Evolutionary conservation across 2,329 filamentous ascomycete genomes (phyloP).

Genomic region (Pyrenophora seminiperda): DNA sequence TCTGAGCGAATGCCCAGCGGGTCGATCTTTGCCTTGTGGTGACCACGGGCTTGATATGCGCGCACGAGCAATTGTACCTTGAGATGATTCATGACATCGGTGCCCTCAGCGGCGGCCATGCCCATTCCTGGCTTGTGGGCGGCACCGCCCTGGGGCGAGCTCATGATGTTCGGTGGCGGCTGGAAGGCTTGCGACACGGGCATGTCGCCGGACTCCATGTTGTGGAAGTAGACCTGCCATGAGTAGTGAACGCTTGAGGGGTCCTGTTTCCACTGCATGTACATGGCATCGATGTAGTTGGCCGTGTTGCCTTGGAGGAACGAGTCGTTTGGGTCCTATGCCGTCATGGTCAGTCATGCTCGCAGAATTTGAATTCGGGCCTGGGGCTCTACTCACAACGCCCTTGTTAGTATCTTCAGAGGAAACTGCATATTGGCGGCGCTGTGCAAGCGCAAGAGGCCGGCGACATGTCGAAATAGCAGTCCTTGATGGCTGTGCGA

Average conservation of each 20-base stretch:
- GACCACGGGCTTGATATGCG: conserved; percentile 95
- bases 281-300: conserved; percentile 99
- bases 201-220: conserved; percentile 98
- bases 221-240: conserved; percentile 99
- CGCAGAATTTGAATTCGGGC: conserved; percentile 18
- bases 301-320: conserved; percentile 96
- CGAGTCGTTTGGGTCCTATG: conserved; percentile 84
- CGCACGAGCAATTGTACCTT: conserved; percentile 97
- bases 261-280: conserved; percentile 94
- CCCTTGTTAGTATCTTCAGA: conserved; percentile 64
- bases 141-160: conserved; percentile 76
- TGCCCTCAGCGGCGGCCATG: conserved; percentile 68
- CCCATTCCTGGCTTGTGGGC: conserved; percentile 72
- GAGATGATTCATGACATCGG: conserved; percentile 91
- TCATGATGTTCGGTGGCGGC: conserved; percentile 89
- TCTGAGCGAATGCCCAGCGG: conserved; percentile 91
- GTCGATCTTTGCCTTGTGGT: conserved; percentile 98
- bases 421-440: conserved; percentile 63
- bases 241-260: conserved; percentile 93
- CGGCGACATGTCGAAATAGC: conserved; percentile 55
- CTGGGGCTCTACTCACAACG: conserved; percentile 57
- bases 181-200: conserved; percentile 96
- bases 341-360: conserved; percentile 35
- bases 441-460: conserved; percentile 54
- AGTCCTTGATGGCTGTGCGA: conserved; percentile 47